Evolutionary conservation across 2,329 filamentous ascomycete species (phyloP), one percentile per base, ranked within the genome.

Genomic region (Parafenestella ontariensis): DNA sequence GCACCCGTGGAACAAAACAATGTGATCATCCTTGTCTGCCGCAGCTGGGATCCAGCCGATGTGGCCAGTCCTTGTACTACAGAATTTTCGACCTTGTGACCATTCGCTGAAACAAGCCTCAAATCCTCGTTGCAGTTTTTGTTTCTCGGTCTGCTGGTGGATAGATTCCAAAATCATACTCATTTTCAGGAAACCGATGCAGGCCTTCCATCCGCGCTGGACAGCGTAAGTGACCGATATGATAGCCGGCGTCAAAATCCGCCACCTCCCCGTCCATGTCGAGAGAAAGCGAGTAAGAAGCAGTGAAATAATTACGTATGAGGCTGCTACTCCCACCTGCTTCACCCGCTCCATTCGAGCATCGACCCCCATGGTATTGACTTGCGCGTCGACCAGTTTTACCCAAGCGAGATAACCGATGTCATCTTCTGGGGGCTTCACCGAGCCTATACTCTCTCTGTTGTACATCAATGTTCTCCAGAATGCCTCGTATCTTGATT

Each of bases 401-500:
- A 21, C 11, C 44, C 20, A 36, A 9, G 44, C 44, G 8, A n/a
- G 8, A 21, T 48, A 48, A n/a, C 33, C 21, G 5, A 2, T n/a
- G 10, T 48, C 46, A 17, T 48, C 36, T 8, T 5, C 17, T 9
- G 46, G 46, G 1, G n/a, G 21, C 1, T 17, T 17, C 7, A 13
- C 9, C 7, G 26, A 11, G n/a, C 34, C 28, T 9, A 24, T 8
- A 4, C 18, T 9, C 5, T 31, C 31, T n/a, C 47, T 37, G 21
- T 55, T 47, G 20, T 47, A 50, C n/a, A 42, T 42, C 7, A 50
- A 18, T 6, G 52, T 55, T 28, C 52, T 47, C 52, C 47, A 55
- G 37, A 44, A 51, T 0, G 43, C 52, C 2, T 55, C 52, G 23
- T 55, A 46, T 5, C 47, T 28, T 7, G 47, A 8, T 15, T 50